Conservation (phyloP, 2,329 filamentous ascomycete genomes). For the Calonectria pteridis region DNA sequence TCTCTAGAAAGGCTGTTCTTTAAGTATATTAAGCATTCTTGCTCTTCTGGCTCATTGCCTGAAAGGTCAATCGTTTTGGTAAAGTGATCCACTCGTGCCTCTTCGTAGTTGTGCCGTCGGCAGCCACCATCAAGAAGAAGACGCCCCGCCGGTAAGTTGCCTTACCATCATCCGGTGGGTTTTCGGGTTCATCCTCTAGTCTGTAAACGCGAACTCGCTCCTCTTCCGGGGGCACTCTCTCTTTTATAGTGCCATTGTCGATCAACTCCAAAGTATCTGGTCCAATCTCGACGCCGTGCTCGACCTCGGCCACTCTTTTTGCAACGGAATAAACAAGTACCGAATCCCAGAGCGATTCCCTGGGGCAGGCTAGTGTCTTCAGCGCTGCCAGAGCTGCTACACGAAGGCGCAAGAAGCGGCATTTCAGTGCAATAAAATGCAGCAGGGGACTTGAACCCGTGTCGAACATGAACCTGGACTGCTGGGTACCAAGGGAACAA, state of each 20-base stretch:
- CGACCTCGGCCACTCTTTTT: slow-evolving; percentile 52
- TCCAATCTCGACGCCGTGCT: slow-evolving; percentile 50
- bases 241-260: neutral
- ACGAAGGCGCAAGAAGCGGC: slow-evolving; percentile 52
- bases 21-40: neutral
- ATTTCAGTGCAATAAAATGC: slow-evolving; percentile 54
- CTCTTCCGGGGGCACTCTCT: slow-evolving; percentile 29
- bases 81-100: slow-evolving; percentile 26
- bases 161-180: neutral
- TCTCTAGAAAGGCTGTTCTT: neutral
- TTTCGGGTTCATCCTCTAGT: slow-evolving; percentile 8
- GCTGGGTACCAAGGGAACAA: neutral
- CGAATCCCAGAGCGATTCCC: slow-evolving; percentile 55
- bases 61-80: neutral
- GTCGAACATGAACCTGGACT: slow-evolving; percentile 56
- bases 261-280: slow-evolving; percentile 29
- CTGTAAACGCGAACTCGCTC: slow-evolving; percentile 36
- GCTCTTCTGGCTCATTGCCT: neutral
- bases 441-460: slow-evolving; percentile 55
- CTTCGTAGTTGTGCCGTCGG: neutral
- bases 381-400: slow-evolving; percentile 50
- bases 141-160: neutral
- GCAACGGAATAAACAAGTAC: slow-evolving; percentile 47
- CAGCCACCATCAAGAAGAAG: slow-evolving; percentile 5
- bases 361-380: slow-evolving; percentile 42